Evolutionary conservation across 768 basidiomycete genomes (phyloP).

Genomic region (Rubroboletus satanas): DNA sequence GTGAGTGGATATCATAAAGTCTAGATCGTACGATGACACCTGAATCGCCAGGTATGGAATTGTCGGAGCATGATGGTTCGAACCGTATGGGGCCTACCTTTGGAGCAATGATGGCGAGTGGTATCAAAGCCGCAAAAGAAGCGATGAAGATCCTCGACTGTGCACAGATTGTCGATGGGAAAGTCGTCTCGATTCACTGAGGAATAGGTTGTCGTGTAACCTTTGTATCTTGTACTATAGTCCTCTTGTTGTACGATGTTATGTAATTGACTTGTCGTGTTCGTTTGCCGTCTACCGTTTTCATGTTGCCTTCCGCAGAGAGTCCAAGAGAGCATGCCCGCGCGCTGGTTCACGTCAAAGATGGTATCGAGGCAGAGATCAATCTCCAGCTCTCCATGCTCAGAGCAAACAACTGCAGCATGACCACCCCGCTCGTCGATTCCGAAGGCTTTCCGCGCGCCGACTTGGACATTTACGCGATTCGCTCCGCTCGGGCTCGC

Average conservation of each 20-base stretch:
- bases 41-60: slow-evolving; percentile 63
- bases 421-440: slow-evolving; percentile 78
- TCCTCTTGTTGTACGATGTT: slow-evolving; percentile 2
- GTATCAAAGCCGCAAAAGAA: slow-evolving; percentile 67
- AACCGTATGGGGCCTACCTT: slow-evolving; percentile 80
- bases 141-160: slow-evolving; percentile 51
- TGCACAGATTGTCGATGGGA: slow-evolving; percentile 50
- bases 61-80: slow-evolving; percentile 75
- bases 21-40: background rate
- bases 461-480: slow-evolving; percentile 80
- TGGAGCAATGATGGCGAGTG: slow-evolving; percentile 76
- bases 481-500: slow-evolving; percentile 68
- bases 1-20: slow-evolving; percentile 33
- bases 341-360: slow-evolving; percentile 63
- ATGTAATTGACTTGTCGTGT: slow-evolving; percentile 1
- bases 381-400: slow-evolving; percentile 59
- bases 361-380: slow-evolving; percentile 70
- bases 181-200: slow-evolving; percentile 40
- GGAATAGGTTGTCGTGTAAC: background rate
- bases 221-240: background rate
- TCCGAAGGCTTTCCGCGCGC: slow-evolving; percentile 84
- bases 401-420: slow-evolving; percentile 55
- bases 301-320: slow-evolving; percentile 40
- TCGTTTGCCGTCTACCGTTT: background rate
- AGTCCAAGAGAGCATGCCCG: slow-evolving; percentile 55